Evolutionary conservation across 208 protist species (phyloP), one percentile per base, ranked within the genome.

Genomic region (Kentomonas sorsogonicus): DNA sequence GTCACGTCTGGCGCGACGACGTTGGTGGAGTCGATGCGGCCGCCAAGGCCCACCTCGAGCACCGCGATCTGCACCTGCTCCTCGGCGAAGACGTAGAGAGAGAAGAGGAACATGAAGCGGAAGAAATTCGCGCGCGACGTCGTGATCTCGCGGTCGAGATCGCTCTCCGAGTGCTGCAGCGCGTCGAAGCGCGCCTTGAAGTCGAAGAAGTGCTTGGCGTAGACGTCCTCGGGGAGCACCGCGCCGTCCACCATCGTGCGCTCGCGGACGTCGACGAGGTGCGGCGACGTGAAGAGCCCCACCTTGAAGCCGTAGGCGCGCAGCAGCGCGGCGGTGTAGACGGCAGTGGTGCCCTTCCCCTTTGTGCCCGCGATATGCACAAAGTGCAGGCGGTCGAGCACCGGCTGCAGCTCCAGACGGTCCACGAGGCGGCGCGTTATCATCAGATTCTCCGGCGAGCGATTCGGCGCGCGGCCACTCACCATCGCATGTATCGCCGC

Each of bases 41-140:
- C 96, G 41, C 96, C 96, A n/a, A 98, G 70, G 16, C 96, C 95
- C 33, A 95, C 89, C 71, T 98, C 95, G 39, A 98, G 76, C 26
- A 98, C 80, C 22, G 77, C 82, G 16, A 97, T 84, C 41, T 96
- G 83, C n/a, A 97, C 85, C 33, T 74, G 70, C 60, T 94, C 81
- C 22, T 74, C 64, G 11, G 68, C 64, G 40, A 96, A 94, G 20
- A 88, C 74, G 58, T 82, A 66, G 22, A 96, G 60, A 3, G 82
- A 79, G 34, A 95, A 45, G 30, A 97, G 62, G 63, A 91, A 93
- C 38, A 96, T 71, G 50, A 95, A 91, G 47, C 85, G 67, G 62
- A 97, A 95, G 60, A 86, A 94, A 40, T 79, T 82, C 10, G 70
- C 53, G 20, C 66, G 69, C 13, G 63, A 65, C 3, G 83, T 39